Base-by-base conservation (phyloP, 345 rosid genomes). In the Hevea brasiliensis region DNA sequence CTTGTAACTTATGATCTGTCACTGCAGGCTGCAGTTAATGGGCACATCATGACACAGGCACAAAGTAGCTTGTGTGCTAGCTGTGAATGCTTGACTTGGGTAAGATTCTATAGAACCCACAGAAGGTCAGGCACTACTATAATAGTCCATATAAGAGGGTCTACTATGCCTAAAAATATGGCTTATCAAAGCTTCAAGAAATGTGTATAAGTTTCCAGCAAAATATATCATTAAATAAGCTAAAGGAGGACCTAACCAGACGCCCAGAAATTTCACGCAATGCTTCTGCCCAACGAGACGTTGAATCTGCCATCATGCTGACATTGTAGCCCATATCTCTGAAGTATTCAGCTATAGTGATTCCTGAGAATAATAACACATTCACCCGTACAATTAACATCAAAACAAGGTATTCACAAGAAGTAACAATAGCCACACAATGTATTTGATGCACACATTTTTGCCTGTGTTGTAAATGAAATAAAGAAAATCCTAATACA, bases 231-330 rank as follows among this genome's bases (percentile, higher is more conserved):
- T 29, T 21, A 45, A 27, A 7, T 29, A 58, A 67, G 53, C 18
- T 48, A 61, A 67, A 56, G 42, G 27, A 81, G 77, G 21, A 63
- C 14, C 82, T 73, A 80, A 96, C 98, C 97, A 96, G 82, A 9
- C 98, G 97, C 75, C 99, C 99, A 76, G 97, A 96, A 83, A 96
- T 96, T 91, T 96, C 98, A 86, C 97, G 92, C 89, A 96, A 80
- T 78, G 99, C 98, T 86, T 96, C 98, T 80, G 97, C 99, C 99
- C 99, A 93, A 40, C 98, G 97, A 76, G 99, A 96, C 8, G 99
- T 96, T 65, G 95, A 96, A 87, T 96, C 98, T 69, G 97, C 99
- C 99, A 96, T 93, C 99, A 96, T 93, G 82, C 99, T 93, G 74
- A 96, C 98, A 84, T 96, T 93, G 86, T 85, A 84, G 35, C 99